Conservation (phyloP, 768 basidiomycete species). For the Termitomyces sp. region DNA sequence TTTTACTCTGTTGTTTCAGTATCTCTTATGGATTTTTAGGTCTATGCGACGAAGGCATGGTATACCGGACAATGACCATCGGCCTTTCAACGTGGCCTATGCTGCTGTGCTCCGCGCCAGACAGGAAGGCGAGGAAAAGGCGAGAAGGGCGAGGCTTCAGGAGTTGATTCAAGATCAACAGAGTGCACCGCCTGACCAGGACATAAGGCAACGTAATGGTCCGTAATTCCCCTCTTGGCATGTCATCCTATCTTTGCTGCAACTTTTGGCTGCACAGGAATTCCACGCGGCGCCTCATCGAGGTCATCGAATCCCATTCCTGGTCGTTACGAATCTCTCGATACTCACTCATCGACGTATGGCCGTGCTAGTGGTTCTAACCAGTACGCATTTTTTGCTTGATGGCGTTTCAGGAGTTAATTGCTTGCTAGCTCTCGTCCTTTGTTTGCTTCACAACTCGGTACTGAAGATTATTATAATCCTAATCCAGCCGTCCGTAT, state of each 20-base stretch:
- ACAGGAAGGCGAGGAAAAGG: slow-evolving; percentile 47
- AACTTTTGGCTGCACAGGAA: slow-evolving; percentile 19
- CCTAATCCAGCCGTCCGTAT: slow-evolving; percentile 26
- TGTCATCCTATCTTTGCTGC: slow-evolving; percentile 24
- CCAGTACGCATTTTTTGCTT: slow-evolving; percentile 11
- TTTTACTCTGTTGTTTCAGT: slow-evolving; percentile 7
- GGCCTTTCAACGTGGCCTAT: slow-evolving; percentile 88
- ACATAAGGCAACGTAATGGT: slow-evolving; percentile 47
- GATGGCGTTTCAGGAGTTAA: not conserved
- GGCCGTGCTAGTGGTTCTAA: slow-evolving; percentile 8
- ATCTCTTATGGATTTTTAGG: slow-evolving; percentile 34
- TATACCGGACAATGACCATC: slow-evolving; percentile 79
- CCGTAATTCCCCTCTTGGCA: slow-evolving; percentile 24
- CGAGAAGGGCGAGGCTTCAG: slow-evolving; percentile 29
- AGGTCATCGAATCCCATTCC: slow-evolving; percentile 22
- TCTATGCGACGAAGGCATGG: slow-evolving; percentile 75
- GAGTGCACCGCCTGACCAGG: slow-evolving; percentile 37
- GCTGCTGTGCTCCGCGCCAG: slow-evolving; percentile 61
- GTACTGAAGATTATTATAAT: slow-evolving; percentile 39
- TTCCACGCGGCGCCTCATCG: slow-evolving; percentile 19
- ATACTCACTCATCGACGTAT: slow-evolving; percentile 16
- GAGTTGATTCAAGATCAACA: slow-evolving; percentile 37
- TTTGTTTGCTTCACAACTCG: slow-evolving; percentile 20
- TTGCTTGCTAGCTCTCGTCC: not conserved
- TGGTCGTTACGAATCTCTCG: slow-evolving; percentile 23